Evolutionary conservation across 192 early-diverging fungal genomes (phyloP).

Genomic region (Umbelopsis isabellina): DNA sequence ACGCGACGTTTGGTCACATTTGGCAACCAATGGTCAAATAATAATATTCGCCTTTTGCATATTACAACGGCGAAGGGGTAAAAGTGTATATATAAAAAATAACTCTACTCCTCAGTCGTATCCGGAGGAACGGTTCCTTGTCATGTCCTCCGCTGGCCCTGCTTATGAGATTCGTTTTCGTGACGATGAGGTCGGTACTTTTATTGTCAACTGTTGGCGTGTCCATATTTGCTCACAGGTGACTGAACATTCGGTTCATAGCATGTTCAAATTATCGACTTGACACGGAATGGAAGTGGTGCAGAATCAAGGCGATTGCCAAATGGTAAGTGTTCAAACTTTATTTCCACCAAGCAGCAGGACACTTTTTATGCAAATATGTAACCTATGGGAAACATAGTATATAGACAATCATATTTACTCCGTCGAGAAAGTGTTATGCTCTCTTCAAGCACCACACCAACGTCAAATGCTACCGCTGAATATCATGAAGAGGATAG

Average conservation of each 20-base stretch:
- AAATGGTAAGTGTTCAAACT: not conserved
- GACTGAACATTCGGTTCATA: not conserved
- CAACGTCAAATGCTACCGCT: not conserved
- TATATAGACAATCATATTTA: conserved; percentile 13
- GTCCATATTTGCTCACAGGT: not conserved
- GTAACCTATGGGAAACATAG: not conserved
- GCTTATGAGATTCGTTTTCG: conserved; percentile 21
- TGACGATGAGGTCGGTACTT: conserved; percentile 13
- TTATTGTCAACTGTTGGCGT: not conserved
- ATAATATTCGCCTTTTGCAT: not conserved
- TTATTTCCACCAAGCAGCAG: not conserved
- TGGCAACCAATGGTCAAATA: conserved; percentile 7
- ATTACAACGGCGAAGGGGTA: conserved; percentile 10
- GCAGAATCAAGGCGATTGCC: conserved; percentile 10
- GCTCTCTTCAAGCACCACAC: conserved; percentile 6
- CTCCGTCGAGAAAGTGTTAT: conserved; percentile 17
- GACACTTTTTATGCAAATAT: not conserved
- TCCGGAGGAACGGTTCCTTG: conserved; percentile 11
- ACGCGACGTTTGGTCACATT: conserved; percentile 21
- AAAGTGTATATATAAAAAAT: not conserved
- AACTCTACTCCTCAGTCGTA: conserved; percentile 18
- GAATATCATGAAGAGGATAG: not conserved
- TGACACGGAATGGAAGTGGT: conserved; percentile 12
- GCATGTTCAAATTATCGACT: conserved; percentile 19
- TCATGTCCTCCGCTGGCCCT: conserved; percentile 20